Conservation (phyloP, 1,284 basidiomycete genomes). For the Tetrapyrgos nigripes region DNA sequence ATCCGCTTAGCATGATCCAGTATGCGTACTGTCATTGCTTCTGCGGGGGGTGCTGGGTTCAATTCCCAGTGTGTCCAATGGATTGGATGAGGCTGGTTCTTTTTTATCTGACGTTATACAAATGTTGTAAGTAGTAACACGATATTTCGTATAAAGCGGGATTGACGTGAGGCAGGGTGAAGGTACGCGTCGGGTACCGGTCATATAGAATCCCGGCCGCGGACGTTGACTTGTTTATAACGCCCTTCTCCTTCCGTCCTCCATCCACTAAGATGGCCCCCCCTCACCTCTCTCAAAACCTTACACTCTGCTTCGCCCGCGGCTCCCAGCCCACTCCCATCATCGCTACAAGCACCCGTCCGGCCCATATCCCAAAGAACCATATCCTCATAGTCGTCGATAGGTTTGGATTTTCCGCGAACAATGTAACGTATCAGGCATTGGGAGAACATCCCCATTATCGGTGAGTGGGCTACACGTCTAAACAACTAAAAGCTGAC, state of each 20-base stretch:
- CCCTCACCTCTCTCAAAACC: slow-evolving; percentile 27
- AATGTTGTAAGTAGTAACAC: no score
- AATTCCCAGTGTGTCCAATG: slow-evolving; percentile 28
- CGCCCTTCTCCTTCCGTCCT: no score
- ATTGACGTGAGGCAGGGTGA: no score
- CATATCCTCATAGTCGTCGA: slow-evolving; percentile 64
- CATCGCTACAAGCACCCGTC: slow-evolving; percentile 35
- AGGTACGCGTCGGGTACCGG: no score
- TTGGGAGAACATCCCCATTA: slow-evolving; percentile 70
- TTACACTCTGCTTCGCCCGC: slow-evolving; percentile 43
- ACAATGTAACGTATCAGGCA: slow-evolving; percentile 65
- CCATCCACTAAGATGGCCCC: no score
- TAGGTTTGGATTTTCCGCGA: slow-evolving; percentile 69
- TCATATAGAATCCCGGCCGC: no score
- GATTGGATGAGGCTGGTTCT: no score
- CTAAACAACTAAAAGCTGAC: background rate
- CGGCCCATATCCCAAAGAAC: slow-evolving; percentile 42
- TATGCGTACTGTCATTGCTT: no score
- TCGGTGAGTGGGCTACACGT: slow-evolving; percentile 41
- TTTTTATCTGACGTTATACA: no score
- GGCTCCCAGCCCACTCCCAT: slow-evolving; percentile 31
- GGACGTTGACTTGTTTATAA: no score
- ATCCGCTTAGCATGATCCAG: slow-evolving; percentile 16
- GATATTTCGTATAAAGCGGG: no score
- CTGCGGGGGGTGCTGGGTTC: slow-evolving; percentile 26